These are phyloP conservation scores for Pseudocercospora eumusae DNA, from an alignment of 2,329 filamentous ascomycete species.

Conservation along the genomic window DNA sequence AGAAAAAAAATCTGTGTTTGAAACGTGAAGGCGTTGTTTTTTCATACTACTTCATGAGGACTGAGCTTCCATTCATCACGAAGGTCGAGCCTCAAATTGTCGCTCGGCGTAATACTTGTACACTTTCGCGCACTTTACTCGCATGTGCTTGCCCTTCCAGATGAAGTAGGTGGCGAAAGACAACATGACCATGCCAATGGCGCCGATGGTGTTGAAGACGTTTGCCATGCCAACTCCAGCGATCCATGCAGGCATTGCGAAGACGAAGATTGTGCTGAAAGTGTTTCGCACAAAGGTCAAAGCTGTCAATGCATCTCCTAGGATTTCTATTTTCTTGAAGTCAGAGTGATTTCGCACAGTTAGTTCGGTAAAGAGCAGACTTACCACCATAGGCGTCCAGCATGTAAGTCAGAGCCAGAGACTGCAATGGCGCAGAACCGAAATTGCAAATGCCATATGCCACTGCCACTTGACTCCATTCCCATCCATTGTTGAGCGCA, in stretches of 20 bases:
- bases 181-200: slow-evolving; percentile 40
- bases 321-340: slow-evolving; percentile 43
- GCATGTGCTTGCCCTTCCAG: slow-evolving; percentile 41
- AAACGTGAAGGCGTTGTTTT: too few species aligned
- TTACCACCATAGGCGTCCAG: slow-evolving; percentile 44
- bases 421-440: slow-evolving; percentile 40
- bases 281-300: slow-evolving; percentile 51
- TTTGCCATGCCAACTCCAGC: slow-evolving; percentile 43
- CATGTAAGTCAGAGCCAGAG: slow-evolving; percentile 45
- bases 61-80: slow-evolving; percentile 16
- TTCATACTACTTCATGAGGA: background rate
- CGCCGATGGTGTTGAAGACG: slow-evolving; percentile 46
- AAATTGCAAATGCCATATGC: slow-evolving; percentile 45
- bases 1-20: too few species aligned
- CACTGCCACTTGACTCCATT: slow-evolving; percentile 40
- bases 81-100: slow-evolving; percentile 38
- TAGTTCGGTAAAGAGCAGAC: slow-evolving; percentile 19
- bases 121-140: slow-evolving; percentile 36
- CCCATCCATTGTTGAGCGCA: slow-evolving; percentile 30
- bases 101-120: slow-evolving; percentile 43
- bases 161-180: slow-evolving; percentile 37
- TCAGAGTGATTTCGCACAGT: slow-evolving; percentile 14
- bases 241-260: slow-evolving; percentile 49
- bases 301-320: slow-evolving; percentile 51
- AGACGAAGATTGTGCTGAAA: slow-evolving; percentile 50